A percentile compares a stretch with the other conserved stretches of the same genome.
phyloP scores from a whole-genome alignment of 345 rosid genomes.

The Erodium maritimum region DNA sequence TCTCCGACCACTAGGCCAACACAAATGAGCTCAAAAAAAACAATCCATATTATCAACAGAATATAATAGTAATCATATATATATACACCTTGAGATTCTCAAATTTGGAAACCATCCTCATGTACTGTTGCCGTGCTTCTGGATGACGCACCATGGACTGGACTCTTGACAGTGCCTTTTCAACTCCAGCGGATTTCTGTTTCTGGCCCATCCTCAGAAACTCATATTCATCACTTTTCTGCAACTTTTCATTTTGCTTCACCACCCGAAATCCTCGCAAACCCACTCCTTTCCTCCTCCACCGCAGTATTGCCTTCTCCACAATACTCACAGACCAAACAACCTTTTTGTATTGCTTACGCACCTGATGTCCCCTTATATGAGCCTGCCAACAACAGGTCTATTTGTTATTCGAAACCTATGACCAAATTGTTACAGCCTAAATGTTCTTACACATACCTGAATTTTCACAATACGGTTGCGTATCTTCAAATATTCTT shows the following conservation, averaged over 20 bases:
- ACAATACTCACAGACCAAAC: conserved; percentile 56
- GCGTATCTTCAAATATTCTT: conserved; percentile 42
- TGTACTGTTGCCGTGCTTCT: conserved; percentile 52
- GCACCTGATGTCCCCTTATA: conserved; percentile 57
- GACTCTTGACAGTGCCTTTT: conserved; percentile 52
- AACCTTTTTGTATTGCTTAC: conserved; percentile 46
- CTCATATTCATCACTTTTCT: conserved; percentile 40
- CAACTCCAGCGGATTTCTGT: conserved; percentile 46
- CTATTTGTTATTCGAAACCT: not conserved
- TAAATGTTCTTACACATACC: conserved; percentile 20
- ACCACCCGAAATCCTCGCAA: conserved; percentile 42
- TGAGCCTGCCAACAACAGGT: conserved; percentile 35
- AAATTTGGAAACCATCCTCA: conserved; percentile 36
- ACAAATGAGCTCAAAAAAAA: too few relatives aligned
- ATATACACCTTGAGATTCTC: conserved; percentile 20
- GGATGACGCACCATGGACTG: conserved; percentile 47
- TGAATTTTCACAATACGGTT: conserved; percentile 48
- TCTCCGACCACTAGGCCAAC: too few relatives aligned
- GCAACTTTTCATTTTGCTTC: conserved; percentile 8
- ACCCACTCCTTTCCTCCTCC: conserved; percentile 57
- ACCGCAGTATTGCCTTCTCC: conserved; percentile 51
- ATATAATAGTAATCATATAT: too few relatives aligned
- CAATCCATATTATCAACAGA: too few relatives aligned
- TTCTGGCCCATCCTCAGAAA: conserved; percentile 32
- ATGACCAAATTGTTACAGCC: not conserved